Conservation (phyloP, 768 basidiomycete genomes). For the Russula griseocarnosa region DNA sequence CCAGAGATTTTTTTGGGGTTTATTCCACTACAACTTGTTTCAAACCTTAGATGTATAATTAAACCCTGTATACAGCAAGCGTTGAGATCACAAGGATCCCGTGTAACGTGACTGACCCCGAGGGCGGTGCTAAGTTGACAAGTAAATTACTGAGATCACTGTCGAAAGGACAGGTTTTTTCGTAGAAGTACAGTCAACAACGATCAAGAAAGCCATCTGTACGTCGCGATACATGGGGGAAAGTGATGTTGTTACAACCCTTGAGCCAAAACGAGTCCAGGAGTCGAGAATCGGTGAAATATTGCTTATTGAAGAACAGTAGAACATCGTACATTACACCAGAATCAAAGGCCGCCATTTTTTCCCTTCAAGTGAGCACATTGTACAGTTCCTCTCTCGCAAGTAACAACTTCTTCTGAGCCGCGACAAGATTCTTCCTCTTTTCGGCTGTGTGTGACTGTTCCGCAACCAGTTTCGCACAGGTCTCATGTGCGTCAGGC, state of each 20-base stretch:
- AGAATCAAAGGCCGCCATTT: background rate
- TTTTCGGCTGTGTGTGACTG: constrained; percentile 41
- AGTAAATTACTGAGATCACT: too few species aligned
- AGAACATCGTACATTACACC: background rate
- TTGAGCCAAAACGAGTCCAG: background rate
- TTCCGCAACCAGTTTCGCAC: constrained; percentile 52
- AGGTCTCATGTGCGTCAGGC: constrained; percentile 44
- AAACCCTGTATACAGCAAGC: background rate
- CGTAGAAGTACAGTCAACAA: background rate
- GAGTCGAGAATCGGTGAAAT: background rate
- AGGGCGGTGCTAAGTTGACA: too few species aligned
- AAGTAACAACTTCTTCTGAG: constrained; percentile 45
- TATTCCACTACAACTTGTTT: background rate
- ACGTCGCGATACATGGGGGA: background rate
- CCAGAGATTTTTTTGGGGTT: background rate
- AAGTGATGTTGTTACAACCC: background rate
- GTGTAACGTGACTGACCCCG: too few species aligned
- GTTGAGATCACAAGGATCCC: too few species aligned
- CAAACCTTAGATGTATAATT: background rate
- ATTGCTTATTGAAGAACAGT: background rate
- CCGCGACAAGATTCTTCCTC: constrained; percentile 49
- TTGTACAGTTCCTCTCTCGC: constrained; percentile 43
- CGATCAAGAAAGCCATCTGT: background rate
- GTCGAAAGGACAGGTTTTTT: too few species aligned
- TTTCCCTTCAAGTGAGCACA: background rate